These are phyloP conservation scores for Nemania sp. DNA, from an alignment of 2,329 filamentous ascomycete genomes.

Conservation along the genomic window DNA sequence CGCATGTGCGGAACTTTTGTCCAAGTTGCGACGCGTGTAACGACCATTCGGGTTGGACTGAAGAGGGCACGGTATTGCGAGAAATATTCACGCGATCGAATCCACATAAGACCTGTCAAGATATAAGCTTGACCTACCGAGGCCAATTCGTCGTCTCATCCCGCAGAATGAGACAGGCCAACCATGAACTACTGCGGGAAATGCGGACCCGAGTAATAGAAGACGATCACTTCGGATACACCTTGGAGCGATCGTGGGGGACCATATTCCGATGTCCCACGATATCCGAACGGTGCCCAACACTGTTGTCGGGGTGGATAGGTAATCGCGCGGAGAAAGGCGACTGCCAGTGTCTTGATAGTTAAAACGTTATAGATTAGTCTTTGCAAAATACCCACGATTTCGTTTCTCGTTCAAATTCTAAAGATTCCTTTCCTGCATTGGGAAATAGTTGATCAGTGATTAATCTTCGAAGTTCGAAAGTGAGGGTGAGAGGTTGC, in stretches of 20 bases:
- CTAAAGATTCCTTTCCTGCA: not conserved
- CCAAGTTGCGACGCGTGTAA: slow-evolving; percentile 25
- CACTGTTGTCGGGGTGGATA: slow-evolving; percentile 27
- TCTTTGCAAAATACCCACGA: slow-evolving; percentile 14
- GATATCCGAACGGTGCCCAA: slow-evolving; percentile 28
- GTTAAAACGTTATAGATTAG: slow-evolving; percentile 11
- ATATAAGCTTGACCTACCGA: slow-evolving; percentile 26
- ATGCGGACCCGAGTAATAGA: slow-evolving; percentile 10
- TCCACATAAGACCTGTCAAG: slow-evolving; percentile 16
- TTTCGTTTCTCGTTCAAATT: slow-evolving; percentile 2
- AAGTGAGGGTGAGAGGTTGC: too few relatives aligned
- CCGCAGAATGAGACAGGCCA: slow-evolving; percentile 24
- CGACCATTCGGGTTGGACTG: slow-evolving; percentile 27
- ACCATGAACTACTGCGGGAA: slow-evolving; percentile 20
- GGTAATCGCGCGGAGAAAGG: slow-evolving; percentile 23
- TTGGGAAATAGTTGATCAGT: too few relatives aligned
- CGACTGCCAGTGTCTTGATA: slow-evolving; percentile 29
- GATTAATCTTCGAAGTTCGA: too few relatives aligned
- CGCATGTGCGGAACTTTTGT: slow-evolving; percentile 27
- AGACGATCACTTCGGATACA: slow-evolving; percentile 23
- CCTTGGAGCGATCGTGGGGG: slow-evolving; percentile 25
- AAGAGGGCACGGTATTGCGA: slow-evolving; percentile 15
- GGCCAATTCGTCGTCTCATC: slow-evolving; percentile 29
- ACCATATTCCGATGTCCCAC: slow-evolving; percentile 27
- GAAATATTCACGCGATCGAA: slow-evolving; percentile 25